Percentiles rank a stretch among this genome's conserved stretches.
Evolutionary conservation across 129 eudicot genomes (phyloP).

Genomic region (Helianthus annuus): DNA sequence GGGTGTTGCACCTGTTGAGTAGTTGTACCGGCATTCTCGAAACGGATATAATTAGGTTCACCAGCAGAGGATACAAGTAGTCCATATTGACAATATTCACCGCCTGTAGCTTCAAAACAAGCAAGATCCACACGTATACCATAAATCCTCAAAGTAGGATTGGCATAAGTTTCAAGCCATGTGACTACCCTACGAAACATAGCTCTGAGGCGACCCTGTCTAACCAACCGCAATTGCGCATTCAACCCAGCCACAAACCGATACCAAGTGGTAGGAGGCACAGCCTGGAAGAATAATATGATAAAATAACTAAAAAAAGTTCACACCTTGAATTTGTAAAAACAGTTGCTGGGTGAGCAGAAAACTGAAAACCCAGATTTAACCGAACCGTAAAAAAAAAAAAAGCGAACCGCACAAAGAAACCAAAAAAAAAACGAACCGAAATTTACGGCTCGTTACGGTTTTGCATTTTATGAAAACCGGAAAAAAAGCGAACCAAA

Average conservation of each 20-base stretch:
- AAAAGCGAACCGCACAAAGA: no score
- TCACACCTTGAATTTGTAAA: background rate
- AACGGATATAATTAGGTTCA: slow-evolving; percentile 36
- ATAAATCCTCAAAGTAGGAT: slow-evolving; percentile 69
- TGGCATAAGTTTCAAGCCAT: slow-evolving; percentile 83
- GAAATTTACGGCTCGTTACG: no score
- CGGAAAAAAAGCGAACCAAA: no score
- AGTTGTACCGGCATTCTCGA: slow-evolving; percentile 43
- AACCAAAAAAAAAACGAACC: no score
- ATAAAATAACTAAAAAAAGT: background rate
- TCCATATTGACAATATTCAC: slow-evolving; percentile 80
- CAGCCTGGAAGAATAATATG: slow-evolving; percentile 50
- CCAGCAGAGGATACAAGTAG: slow-evolving; percentile 63
- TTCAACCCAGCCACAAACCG: slow-evolving; percentile 95
- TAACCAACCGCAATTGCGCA: slow-evolving; percentile 89
- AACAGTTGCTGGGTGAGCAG: background rate
- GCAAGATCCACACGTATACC: slow-evolving; percentile 83
- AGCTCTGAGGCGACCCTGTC: slow-evolving; percentile 75
- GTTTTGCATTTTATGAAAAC: no score
- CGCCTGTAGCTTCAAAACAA: slow-evolving; percentile 72
- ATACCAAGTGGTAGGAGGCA: slow-evolving; percentile 93
- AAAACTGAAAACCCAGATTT: no score
- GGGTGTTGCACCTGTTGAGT: slow-evolving; percentile 39
- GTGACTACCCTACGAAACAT: slow-evolving; percentile 60
- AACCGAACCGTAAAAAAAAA: no score